phyloP scores from a whole-genome alignment of 75 land plant genomes.

The Ceratopteris richardii region DNA sequence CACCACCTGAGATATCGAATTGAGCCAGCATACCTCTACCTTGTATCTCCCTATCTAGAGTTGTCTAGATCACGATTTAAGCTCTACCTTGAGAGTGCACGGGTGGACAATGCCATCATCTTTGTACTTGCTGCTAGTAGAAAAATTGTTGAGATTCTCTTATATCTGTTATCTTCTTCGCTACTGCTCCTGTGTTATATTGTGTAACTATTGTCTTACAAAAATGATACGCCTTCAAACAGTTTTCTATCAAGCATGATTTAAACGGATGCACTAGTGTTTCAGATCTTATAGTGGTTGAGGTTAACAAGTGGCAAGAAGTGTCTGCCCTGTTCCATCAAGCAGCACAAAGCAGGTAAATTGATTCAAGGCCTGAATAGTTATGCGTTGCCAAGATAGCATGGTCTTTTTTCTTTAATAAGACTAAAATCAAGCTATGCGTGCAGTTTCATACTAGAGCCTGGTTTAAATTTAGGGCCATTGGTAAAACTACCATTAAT shows the following conservation, averaged over 20 bases:
- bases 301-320: constrained; percentile 26
- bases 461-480: constrained; percentile 11
- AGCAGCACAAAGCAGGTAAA: constrained; percentile 29
- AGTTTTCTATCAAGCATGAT: constrained; percentile 21
- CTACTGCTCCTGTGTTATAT: no score
- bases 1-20: no score
- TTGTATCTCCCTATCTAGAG: no score
- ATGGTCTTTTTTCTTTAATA: not conserved
- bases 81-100: no score
- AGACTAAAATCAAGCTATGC: not conserved
- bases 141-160: no score
- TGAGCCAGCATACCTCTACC: no score
- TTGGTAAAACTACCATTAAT: constrained; percentile 32
- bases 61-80: no score
- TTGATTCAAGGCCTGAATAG: not conserved
- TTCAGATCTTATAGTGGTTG: constrained; percentile 21
- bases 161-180: no score
- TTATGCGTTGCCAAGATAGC: not conserved
- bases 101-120: no score
- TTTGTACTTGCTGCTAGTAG: no score
- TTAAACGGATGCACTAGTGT: constrained; percentile 22
- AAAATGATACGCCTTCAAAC: constrained; percentile 1
- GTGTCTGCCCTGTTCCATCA: constrained; percentile 21
- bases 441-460: not conserved
- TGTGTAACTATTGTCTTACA: no score